Conservation (phyloP, 768 basidiomycete genomes). For the Boletus patriciae region DNA sequence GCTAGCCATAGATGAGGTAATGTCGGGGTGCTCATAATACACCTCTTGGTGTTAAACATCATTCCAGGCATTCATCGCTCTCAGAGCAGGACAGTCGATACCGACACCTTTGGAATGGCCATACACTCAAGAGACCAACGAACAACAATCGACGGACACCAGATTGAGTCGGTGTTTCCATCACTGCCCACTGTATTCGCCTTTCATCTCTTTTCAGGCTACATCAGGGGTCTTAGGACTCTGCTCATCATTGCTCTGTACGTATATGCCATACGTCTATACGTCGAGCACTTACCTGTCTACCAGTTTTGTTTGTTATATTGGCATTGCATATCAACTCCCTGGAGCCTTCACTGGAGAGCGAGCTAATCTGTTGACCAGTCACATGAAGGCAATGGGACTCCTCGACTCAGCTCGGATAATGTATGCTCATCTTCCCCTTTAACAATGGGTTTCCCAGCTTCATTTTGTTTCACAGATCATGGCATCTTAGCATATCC, state of each 20-base stretch:
- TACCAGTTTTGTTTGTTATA: slow-evolving; percentile 62
- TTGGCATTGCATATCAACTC: slow-evolving; percentile 77
- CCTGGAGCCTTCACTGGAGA: slow-evolving; percentile 70
- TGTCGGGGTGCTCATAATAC: background rate
- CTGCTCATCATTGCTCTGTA: slow-evolving; percentile 69
- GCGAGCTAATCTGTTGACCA: slow-evolving; percentile 60
- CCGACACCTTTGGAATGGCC: slow-evolving; percentile 72
- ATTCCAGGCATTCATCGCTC: slow-evolving; percentile 65
- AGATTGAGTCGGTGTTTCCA: slow-evolving; percentile 51
- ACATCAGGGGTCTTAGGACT: slow-evolving; percentile 57
- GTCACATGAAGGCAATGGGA: slow-evolving; percentile 82
- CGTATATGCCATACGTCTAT: slow-evolving; percentile 20
- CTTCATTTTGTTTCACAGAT: slow-evolving; percentile 26
- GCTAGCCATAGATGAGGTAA: slow-evolving; percentile 73
- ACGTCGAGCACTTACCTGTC: background rate
- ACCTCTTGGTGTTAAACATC: background rate
- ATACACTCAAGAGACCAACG: slow-evolving; percentile 65
- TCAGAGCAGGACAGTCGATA: slow-evolving; percentile 55
- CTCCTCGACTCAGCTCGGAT: slow-evolving; percentile 68
- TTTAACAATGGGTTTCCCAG: background rate
- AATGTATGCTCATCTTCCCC: slow-evolving; percentile 37
- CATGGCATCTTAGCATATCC: slow-evolving; percentile 69
- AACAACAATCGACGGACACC: slow-evolving; percentile 53
- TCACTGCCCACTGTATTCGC: background rate
- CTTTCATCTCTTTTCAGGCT: slow-evolving; percentile 42